Evolutionary conservation across 2,329 filamentous ascomycete genomes (phyloP), one percentile per base, ranked within the genome.

Genomic region (Daldinia eschscholtzii): DNA sequence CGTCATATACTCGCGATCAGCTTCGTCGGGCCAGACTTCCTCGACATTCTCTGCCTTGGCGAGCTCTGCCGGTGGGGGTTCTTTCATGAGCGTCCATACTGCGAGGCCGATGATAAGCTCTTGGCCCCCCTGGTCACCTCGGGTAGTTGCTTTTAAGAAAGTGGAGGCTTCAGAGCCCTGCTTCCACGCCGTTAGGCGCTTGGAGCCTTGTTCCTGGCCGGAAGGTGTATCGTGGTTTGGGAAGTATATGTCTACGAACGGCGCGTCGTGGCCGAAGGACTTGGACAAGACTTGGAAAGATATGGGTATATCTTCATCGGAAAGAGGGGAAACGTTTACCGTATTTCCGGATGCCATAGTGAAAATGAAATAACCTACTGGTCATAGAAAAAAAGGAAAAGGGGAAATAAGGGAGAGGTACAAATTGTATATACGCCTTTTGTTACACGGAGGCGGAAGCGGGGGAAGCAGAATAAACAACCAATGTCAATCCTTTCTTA

Each of bases 1-100:
- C 13, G 70, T 30, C 70, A 75, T 75, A 12, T 67, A 76, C 4
- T 67, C 67, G 46, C 73, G 73, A 35, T 75, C 74, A 4, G n/a
- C 52, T 6, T 41, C 2, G 20, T 74, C 65, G 1, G 74, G 73
- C 73, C 74, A 76, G 0, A 73, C 48, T 10, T 71, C 64, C 10
- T 70, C 58, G 1, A 70, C 67, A 20, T 73, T 35, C 48, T 75
- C 74, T 2, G 20, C 67, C 30, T 73, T 55, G 10, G 61, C 70
- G 5, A 75, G 65, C 28, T 74, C 64, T 6, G 70, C 46, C 10
- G 71, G 63, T 15, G 74, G 72, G 0, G 67, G 46, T 1, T 73
- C 67, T 35, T 67, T 72, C 73, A 76, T 76, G 23, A 60, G 35
- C 3, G 74, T 76, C 74, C 74, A 76, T n/a, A 75, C 37, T 9